These are phyloP conservation scores for Cucurbita argyrosperma DNA, from an alignment of 306 rosid genomes.

Conservation along the genomic window DNA sequence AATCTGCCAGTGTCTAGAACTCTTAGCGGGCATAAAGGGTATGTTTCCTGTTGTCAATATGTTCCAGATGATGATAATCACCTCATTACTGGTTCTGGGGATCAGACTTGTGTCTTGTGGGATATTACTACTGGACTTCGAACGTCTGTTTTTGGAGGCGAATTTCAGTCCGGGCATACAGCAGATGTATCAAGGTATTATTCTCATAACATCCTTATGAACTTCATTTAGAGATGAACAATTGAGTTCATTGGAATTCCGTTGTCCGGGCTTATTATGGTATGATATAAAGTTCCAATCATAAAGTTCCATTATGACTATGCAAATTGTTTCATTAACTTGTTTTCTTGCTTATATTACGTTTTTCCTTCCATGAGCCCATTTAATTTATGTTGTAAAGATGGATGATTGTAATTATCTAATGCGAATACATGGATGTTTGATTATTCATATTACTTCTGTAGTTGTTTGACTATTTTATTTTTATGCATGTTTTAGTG, in stretches of 20 bases:
- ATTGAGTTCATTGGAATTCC: neutral
- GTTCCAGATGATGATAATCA: conserved; percentile 90
- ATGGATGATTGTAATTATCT: neutral
- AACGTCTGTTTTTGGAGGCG: conserved; percentile 93
- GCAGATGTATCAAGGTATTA: conserved; percentile 73
- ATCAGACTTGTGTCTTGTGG: conserved; percentile 91
- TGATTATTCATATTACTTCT: neutral
- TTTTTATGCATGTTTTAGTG: conserved; percentile 27
- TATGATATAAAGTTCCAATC: neutral
- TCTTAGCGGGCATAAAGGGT: conserved; percentile 91
- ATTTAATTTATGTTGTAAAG: neutral
- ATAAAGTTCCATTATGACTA: neutral
- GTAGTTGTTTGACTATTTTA: neutral
- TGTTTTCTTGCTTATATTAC: neutral
- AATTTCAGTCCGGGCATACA: conserved; percentile 97
- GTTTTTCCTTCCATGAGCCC: neutral
- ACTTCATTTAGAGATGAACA: neutral
- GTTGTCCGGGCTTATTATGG: neutral
- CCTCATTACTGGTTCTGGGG: conserved; percentile 85
- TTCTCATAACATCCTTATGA: conserved; percentile 2
- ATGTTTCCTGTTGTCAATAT: conserved; percentile 86
- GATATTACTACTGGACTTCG: conserved; percentile 88
- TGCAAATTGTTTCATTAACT: neutral
- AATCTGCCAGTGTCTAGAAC: conserved; percentile 49
- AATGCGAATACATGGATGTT: neutral